Conservation (phyloP, 129 eudicot species). For the Artemisia argyi region DNA sequence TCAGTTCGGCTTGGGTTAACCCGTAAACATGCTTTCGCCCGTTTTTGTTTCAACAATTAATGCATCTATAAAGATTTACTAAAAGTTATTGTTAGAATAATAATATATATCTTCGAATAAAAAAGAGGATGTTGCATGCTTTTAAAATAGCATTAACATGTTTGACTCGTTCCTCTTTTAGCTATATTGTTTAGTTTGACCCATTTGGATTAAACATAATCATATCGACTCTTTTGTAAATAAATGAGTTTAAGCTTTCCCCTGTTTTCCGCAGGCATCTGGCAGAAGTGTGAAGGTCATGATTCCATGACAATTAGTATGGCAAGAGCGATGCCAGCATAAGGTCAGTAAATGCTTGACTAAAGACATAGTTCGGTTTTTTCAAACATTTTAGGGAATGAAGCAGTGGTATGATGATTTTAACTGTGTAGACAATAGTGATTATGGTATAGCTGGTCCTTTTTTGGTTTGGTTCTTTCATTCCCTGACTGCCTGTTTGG, state of each 20-base stretch:
- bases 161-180: neutral
- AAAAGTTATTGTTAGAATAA: neutral
- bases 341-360: slow-evolving; percentile 5
- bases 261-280: slow-evolving; percentile 38
- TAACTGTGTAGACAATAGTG: too few species aligned
- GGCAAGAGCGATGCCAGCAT: neutral
- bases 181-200: neutral
- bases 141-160: neutral
- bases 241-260: too few species aligned
- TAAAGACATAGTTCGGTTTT: neutral
- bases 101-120: neutral
- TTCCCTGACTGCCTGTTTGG: too few species aligned
- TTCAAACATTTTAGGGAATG: too few species aligned
- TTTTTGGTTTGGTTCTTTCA: too few species aligned
- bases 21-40: too few species aligned
- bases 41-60: too few species aligned
- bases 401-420: too few species aligned
- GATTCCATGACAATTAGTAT: slow-evolving; percentile 32
- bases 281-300: slow-evolving; percentile 36
- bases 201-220: neutral
- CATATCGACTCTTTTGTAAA: neutral
- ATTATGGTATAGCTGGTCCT: too few species aligned
- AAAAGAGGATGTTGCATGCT: too few species aligned
- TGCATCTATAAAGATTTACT: neutral
- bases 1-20: too few species aligned